Conservation (phyloP, 1,139 yeast species). For the Protomyces lactucae-debilis region DNA sequence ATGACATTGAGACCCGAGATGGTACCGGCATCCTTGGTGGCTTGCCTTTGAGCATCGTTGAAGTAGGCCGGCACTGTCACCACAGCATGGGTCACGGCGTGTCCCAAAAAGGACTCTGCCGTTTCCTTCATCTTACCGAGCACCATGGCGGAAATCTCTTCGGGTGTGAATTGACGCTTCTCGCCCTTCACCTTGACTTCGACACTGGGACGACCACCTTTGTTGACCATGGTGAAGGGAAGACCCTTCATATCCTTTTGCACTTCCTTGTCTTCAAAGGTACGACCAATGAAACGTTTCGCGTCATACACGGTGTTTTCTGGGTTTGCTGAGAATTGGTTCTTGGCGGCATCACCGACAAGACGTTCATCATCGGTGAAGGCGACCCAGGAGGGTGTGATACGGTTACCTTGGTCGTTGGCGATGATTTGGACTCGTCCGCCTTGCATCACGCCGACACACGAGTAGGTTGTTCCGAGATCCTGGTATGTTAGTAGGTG, state of each 20-base stretch:
- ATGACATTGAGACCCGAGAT: conserved; percentile 92
- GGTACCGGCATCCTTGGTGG: conserved; percentile 96
- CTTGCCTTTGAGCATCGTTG: conserved; percentile 98
- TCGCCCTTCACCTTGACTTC: conserved; percentile 65
- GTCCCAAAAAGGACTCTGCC: conserved; percentile 87
- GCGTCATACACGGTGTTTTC: conserved; percentile 76
- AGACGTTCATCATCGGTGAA: conserved; percentile 80
- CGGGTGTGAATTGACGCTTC: conserved; percentile 72
- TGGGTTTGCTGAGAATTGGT: conserved; percentile 82
- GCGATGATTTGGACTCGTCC: conserved; percentile 80
- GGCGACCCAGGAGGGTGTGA: conserved; percentile 86
- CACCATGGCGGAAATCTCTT: conserved; percentile 89
- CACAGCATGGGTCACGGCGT: conserved; percentile 86
- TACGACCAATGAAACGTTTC: conserved; percentile 80
- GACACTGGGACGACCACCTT: conserved; percentile 75
- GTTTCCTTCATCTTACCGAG: conserved; percentile 87
- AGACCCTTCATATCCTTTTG: conserved; percentile 78
- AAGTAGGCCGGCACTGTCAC: conserved; percentile 97
- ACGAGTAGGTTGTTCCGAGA: conserved; percentile 86
- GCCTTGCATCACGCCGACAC: conserved; percentile 90
- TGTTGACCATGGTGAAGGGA: conserved; percentile 65
- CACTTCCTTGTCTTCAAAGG: conserved; percentile 66
- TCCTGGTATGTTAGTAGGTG: conserved; percentile 39
- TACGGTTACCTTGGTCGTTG: conserved; percentile 93
- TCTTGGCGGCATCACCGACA: conserved; percentile 93